Conservation (phyloP, 2,329 filamentous ascomycete species). For the Paraphoma sp. region DNA sequence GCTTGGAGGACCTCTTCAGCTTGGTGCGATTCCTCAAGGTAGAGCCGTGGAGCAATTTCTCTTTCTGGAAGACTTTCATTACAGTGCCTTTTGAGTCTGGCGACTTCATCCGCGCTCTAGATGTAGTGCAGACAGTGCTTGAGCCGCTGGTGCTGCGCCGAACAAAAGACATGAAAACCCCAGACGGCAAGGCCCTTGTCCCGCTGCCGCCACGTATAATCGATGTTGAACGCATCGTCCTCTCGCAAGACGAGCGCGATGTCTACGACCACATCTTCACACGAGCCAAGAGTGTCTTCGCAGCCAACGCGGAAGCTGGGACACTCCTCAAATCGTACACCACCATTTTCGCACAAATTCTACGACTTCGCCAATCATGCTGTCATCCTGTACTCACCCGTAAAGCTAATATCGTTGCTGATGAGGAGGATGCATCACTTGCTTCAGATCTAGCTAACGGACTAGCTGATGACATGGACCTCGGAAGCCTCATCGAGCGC, state of each 20-base stretch:
- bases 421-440: slow-evolving; percentile 83
- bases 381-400: slow-evolving; percentile 91
- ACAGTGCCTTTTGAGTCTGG: slow-evolving; percentile 96
- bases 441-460: slow-evolving; percentile 81
- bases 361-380: slow-evolving; percentile 90
- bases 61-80: slow-evolving; percentile 99
- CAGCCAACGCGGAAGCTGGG: slow-evolving; percentile 85
- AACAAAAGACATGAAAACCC: slow-evolving; percentile 98
- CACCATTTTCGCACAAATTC: slow-evolving; percentile 95
- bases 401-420: slow-evolving; percentile 81
- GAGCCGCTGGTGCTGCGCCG: slow-evolving; percentile 94
- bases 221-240: slow-evolving; percentile 84
- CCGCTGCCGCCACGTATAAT: slow-evolving; percentile 80
- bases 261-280: slow-evolving; percentile 92
- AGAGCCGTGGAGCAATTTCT: slow-evolving; percentile 98
- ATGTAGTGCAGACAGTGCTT: slow-evolving; percentile 95
- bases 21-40: slow-evolving; percentile 91
- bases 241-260: slow-evolving; percentile 83
- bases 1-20: slow-evolving; percentile 92
- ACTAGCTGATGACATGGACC: slow-evolving; percentile 93
- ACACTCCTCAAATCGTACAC: slow-evolving; percentile 95
- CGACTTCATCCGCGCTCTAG: slow-evolving; percentile 89
- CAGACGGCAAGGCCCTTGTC: slow-evolving; percentile 81
- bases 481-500: slow-evolving; percentile 81
- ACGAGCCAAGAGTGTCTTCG: slow-evolving; percentile 82